These are phyloP conservation scores for Fusarium setosum DNA, from an alignment of 2,329 filamentous ascomycete species.

Conservation along the genomic window DNA sequence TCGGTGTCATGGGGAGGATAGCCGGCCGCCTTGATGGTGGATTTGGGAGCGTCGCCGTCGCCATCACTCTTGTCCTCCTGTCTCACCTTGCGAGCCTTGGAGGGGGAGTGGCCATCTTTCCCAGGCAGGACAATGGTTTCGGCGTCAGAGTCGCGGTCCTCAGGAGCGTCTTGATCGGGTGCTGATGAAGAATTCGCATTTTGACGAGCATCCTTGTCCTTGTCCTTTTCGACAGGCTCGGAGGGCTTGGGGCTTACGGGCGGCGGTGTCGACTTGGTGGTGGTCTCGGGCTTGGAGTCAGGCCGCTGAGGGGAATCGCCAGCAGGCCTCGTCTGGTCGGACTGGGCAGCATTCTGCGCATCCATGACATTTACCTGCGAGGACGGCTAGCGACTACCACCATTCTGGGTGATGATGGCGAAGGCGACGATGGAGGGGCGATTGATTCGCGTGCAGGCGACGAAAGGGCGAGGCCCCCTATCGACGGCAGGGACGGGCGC, in stretches of 20 bases:
- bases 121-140: conserved; percentile 77
- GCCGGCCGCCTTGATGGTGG: conserved; percentile 47
- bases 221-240: conserved; percentile 33
- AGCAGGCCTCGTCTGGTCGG: conserved; percentile 69
- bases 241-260: conserved; percentile 40
- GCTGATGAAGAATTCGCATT: conserved; percentile 46
- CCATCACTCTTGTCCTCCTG: conserved; percentile 72
- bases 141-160: conserved; percentile 75
- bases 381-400: conserved; percentile 63
- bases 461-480: conserved; percentile 24
- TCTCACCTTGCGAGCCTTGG: conserved; percentile 72
- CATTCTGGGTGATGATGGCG: conserved; percentile 63
- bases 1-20: conserved; percentile 47
- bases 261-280: conserved; percentile 36
- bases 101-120: conserved; percentile 72
- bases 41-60: conserved; percentile 59
- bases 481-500: conserved; percentile 27
- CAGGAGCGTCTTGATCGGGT: conserved; percentile 51
- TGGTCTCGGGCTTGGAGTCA: conserved; percentile 34
- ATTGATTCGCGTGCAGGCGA: conserved; percentile 41
- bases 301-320: conserved; percentile 63
- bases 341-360: conserved; percentile 75
- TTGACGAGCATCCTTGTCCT: conserved; percentile 43
- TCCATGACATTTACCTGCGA: conserved; percentile 74
- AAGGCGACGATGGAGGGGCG: conserved; percentile 35